Conservation (phyloP, 352 stramenopile species). For the Globisporangium radiosum region DNA sequence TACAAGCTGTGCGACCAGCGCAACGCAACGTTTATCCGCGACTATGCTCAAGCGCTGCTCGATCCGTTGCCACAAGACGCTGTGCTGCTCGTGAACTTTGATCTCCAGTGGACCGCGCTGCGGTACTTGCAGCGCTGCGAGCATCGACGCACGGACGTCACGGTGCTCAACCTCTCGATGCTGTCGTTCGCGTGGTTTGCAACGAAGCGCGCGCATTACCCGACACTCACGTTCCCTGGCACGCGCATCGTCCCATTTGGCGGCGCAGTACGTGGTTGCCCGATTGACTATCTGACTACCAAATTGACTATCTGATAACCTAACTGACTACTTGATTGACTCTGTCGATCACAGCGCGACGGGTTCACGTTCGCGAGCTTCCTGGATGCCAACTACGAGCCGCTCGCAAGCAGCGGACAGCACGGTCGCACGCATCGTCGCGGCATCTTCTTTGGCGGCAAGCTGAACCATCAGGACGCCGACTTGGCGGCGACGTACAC, state of each 20-base stretch:
- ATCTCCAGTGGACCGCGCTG: slow-evolving; percentile 89
- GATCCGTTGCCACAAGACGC: slow-evolving; percentile 73
- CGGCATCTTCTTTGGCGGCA: slow-evolving; percentile 81
- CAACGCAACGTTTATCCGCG: slow-evolving; percentile 59
- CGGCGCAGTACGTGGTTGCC: slow-evolving; percentile 17
- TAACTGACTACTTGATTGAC: too few relatives aligned
- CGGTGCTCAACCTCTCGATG: slow-evolving; percentile 87
- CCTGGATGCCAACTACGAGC: slow-evolving; percentile 33
- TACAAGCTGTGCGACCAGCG: slow-evolving; percentile 44
- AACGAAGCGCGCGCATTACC: slow-evolving; percentile 66
- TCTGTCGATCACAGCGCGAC: slow-evolving; percentile 18
- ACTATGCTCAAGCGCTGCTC: slow-evolving; percentile 84
- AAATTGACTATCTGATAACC: too few relatives aligned
- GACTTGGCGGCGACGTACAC: slow-evolving; percentile 45
- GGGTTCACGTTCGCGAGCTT: slow-evolving; percentile 42
- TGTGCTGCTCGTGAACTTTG: slow-evolving; percentile 90
- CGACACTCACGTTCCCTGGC: slow-evolving; percentile 55
- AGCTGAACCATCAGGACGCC: slow-evolving; percentile 58
- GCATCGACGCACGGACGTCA: slow-evolving; percentile 59
- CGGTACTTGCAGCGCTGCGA: slow-evolving; percentile 91
- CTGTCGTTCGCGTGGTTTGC: slow-evolving; percentile 85
- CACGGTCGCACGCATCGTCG: slow-evolving; percentile 6
- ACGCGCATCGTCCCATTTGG: slow-evolving; percentile 33
- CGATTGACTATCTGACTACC: too few relatives aligned
- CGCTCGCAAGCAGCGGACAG: background rate